A percentile compares a stretch with the other conserved stretches of the same genome.
Evolutionary conservation across 2,329 filamentous ascomycete genomes (phyloP).

Genomic region (Pseudogymnoascus sp.): DNA sequence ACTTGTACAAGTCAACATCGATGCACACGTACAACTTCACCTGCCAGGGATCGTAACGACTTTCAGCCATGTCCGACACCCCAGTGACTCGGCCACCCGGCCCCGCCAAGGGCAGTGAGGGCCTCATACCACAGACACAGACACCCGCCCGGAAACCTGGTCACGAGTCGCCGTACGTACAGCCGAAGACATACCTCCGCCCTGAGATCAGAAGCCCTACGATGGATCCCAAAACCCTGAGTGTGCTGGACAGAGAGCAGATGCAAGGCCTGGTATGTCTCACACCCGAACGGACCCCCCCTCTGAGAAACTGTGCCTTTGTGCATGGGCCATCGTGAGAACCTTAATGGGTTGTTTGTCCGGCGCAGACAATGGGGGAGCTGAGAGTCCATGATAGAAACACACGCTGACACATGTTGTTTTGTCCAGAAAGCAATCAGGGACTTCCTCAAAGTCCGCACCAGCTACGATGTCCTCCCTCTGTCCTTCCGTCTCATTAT

Average conservation of each 20-base stretch:
- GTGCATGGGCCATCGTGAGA: background rate
- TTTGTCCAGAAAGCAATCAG: constrained; percentile 70
- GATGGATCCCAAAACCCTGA: constrained; percentile 38
- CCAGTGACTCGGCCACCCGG: constrained; percentile 25
- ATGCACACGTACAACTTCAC: constrained; percentile 13
- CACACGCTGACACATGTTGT: background rate
- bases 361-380: background rate
- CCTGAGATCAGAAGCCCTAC: constrained; percentile 26
- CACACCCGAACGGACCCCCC: constrained; percentile 12
- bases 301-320: background rate
- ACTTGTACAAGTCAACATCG: constrained; percentile 7
- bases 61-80: constrained; percentile 28
- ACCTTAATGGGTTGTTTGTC: background rate
- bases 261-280: constrained; percentile 66
- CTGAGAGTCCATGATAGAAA: background rate
- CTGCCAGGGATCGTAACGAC: constrained; percentile 16
- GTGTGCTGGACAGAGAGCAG: constrained; percentile 67
- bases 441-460: constrained; percentile 92
- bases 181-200: constrained; percentile 31
- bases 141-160: constrained; percentile 23
- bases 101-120: constrained; percentile 20
- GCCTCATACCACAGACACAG: constrained; percentile 22
- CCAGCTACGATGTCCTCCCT: constrained; percentile 94
- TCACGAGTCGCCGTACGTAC: constrained; percentile 27
- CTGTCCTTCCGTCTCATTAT: constrained; percentile 93